Evolutionary conservation across 805 yeast genomes (phyloP).

Genomic region (Kuraishia piskuri): DNA sequence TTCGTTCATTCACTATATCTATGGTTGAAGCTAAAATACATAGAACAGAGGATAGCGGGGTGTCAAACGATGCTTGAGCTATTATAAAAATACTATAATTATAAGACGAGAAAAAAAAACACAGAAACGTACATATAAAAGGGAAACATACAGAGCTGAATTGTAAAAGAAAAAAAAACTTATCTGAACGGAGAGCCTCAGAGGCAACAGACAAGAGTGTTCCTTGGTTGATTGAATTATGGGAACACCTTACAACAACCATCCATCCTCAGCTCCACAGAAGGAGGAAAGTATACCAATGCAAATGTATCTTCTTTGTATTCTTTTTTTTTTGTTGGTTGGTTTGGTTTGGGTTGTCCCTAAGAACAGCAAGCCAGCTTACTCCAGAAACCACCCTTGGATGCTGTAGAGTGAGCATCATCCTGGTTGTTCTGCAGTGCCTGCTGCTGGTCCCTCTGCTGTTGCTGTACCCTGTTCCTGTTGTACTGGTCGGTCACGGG

Average conservation of each 20-base stretch:
- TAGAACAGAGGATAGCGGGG: neutral
- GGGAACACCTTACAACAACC: neutral
- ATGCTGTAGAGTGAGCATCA: neutral
- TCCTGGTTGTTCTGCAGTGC: slow-evolving; percentile 1
- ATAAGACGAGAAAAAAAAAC: neutral
- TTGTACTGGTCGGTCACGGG: neutral
- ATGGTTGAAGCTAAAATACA: neutral
- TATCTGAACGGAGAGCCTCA: neutral
- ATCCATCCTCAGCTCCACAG: neutral
- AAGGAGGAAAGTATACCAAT: neutral
- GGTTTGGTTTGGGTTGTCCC: too few species aligned
- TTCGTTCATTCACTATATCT: neutral
- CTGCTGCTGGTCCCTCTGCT: slow-evolving; percentile 1
- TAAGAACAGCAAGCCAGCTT: slow-evolving; percentile 1
- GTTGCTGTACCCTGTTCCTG: neutral
- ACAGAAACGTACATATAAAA: neutral
- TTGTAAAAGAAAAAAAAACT: neutral
- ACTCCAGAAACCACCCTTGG: slow-evolving; percentile 1
- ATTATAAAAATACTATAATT: too few species aligned
- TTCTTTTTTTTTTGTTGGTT: too few species aligned
- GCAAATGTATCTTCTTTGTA: neutral
- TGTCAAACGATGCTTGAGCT: neutral
- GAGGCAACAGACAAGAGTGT: neutral
- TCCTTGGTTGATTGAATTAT: neutral
- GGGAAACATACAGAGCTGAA: neutral